Conservation (phyloP, 73 alveolate genomes). For the Paramecium sexaurelia region DNA sequence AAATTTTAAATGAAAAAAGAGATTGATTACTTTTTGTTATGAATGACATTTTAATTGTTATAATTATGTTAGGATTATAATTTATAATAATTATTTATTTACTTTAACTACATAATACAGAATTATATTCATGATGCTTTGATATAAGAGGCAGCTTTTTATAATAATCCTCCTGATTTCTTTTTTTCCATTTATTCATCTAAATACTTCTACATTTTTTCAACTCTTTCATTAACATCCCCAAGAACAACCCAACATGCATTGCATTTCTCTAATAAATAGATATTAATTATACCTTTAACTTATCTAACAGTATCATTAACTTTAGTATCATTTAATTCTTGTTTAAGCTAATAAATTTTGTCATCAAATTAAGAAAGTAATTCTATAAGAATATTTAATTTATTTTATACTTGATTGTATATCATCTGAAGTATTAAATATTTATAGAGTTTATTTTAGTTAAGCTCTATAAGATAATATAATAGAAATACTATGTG, state of each 20-base stretch:
- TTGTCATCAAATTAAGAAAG: background rate
- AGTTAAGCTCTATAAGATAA: background rate
- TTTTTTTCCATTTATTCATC: background rate
- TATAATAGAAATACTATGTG: background rate
- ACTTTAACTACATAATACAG: background rate
- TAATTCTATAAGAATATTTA: background rate
- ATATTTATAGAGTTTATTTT: background rate
- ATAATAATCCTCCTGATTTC: background rate
- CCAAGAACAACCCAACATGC: slow-evolving; percentile 52
- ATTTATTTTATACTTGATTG: background rate
- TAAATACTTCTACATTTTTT: background rate
- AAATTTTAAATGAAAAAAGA: no score
- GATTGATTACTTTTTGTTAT: no score
- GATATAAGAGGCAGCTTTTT: slow-evolving; percentile 22
- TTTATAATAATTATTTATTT: background rate
- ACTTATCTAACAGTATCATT: slow-evolving; percentile 15
- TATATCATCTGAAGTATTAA: background rate
- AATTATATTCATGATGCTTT: slow-evolving; percentile 6
- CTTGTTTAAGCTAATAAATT: background rate
- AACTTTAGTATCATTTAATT: slow-evolving; percentile 5
- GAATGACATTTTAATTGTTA: no score
- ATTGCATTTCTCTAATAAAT: slow-evolving; percentile 1
- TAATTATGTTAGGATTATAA: no score
- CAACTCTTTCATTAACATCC: slow-evolving; percentile 19
- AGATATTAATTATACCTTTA: background rate